Conservation (phyloP, 805 yeast species). For the Pichia occidentalis region DNA sequence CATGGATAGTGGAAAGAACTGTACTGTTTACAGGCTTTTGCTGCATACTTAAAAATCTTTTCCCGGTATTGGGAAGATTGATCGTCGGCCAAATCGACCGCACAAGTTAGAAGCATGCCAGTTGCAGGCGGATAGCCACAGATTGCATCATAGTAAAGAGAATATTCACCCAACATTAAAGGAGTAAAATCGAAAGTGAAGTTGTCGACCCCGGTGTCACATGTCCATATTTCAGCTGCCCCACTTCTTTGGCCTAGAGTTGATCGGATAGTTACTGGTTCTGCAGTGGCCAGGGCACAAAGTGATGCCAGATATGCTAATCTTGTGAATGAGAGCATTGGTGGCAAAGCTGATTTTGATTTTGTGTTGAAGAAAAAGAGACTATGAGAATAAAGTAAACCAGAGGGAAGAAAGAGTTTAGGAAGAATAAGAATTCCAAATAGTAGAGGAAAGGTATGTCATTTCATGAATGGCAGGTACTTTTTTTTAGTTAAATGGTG, state of each 20-base stretch:
- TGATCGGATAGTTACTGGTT: too few relatives aligned
- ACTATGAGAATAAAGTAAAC: too few relatives aligned
- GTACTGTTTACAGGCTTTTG: slow-evolving; percentile 9
- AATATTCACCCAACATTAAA: slow-evolving; percentile 1
- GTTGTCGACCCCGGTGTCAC: slow-evolving; percentile 8
- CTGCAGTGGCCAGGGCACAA: too few relatives aligned
- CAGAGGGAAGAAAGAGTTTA: too few relatives aligned
- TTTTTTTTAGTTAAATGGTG: too few relatives aligned
- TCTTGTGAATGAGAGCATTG: too few relatives aligned
- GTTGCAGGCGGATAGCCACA: slow-evolving; percentile 19
- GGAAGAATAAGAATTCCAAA: too few relatives aligned
- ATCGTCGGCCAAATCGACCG: slow-evolving; percentile 7
- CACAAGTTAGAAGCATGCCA: slow-evolving; percentile 16
- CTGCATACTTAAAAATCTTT: slow-evolving; percentile 5
- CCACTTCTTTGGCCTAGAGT: slow-evolving; percentile 4
- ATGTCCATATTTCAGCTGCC: slow-evolving; percentile 14
- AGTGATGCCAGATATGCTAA: too few relatives aligned
- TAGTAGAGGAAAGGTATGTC: too few relatives aligned
- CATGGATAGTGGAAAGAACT: slow-evolving; percentile 15
- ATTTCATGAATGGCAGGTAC: too few relatives aligned
- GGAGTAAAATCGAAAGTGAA: slow-evolving; percentile 14
- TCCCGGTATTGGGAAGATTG: not conserved
- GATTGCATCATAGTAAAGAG: slow-evolving; percentile 6
- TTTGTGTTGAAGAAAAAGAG: too few relatives aligned
- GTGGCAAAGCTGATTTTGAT: too few relatives aligned